These are phyloP conservation scores for Phytomonas sp. DNA, from an alignment of 208 protist genomes.

Conservation along the genomic window DNA sequence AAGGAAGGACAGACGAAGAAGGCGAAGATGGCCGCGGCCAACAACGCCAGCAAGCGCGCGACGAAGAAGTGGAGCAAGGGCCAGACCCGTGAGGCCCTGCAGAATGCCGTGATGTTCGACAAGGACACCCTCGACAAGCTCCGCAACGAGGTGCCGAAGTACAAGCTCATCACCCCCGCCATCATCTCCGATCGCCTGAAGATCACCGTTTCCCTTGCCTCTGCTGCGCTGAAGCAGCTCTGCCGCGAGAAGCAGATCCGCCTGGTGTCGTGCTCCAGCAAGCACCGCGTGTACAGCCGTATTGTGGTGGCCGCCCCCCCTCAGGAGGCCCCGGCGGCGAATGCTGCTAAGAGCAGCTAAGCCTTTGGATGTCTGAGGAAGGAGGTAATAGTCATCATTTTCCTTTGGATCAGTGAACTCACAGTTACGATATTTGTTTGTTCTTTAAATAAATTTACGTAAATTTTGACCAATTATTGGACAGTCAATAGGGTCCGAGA, in stretches of 20 bases:
- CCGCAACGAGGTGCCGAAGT: constrained; percentile 85
- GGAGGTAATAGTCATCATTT: background rate
- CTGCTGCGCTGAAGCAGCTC: constrained; percentile 79
- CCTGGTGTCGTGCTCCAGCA: constrained; percentile 71
- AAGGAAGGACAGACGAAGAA: constrained; percentile 66
- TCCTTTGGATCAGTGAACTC: background rate
- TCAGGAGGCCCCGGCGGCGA: constrained; percentile 23
- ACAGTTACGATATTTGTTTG: constrained; percentile 3
- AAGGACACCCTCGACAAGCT: constrained; percentile 83
- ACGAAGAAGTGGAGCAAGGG: constrained; percentile 92
- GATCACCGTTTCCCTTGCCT: constrained; percentile 80
- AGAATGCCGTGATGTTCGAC: constrained; percentile 90
- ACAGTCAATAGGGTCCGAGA: background rate
- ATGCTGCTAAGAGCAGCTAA: constrained; percentile 11
- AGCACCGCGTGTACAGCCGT: constrained; percentile 76
- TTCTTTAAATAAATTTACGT: background rate
- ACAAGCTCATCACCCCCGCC: constrained; percentile 87
- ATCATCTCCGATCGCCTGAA: constrained; percentile 88
- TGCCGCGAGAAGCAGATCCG: constrained; percentile 76
- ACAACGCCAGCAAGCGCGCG: constrained; percentile 76
- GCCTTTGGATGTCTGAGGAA: background rate
- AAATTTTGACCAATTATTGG: background rate
- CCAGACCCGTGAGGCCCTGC: constrained; percentile 79
- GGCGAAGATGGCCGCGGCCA: constrained; percentile 61
- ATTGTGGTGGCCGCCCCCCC: constrained; percentile 28